Evolutionary conservation across 2,329 filamentous ascomycete species (phyloP), one percentile per base, ranked within the genome.

Genomic region (Hymenotorrendiella dingleyae): DNA sequence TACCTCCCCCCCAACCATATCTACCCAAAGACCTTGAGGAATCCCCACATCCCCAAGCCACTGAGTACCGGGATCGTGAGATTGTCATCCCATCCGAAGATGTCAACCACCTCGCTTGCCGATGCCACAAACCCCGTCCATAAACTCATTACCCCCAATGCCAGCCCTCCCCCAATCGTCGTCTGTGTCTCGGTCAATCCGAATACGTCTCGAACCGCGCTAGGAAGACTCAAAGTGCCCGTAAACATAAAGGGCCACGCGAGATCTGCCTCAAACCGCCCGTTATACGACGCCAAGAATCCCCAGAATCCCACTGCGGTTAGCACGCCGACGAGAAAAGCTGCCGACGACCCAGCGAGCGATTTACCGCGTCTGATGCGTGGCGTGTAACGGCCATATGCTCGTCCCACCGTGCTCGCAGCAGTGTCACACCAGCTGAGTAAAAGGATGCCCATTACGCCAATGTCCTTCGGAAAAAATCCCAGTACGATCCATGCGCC

Each of bases 361-460:
- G 88, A 94, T 76, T 98, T 98, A 30, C 90, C 90, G 49, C 76
- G 76, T 48, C 93, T 80, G 42, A 98, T 76, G 40, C 84, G 78
- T 27, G 86, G 86, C 2, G 93, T 98, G 62, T 96, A 90, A 49
- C 84, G 78, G 30, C 93, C 93, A 67, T 86, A 97, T 11, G 91
- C 71, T 42, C 93, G 79, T 40, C 93, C 93, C 60, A 98, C 90
- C 0, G 93, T 98, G 61, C 85, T 93, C 38, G 93, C 93, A 26
- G 93, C 93, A 1, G 93, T 97, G 64, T 98, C 93, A 66, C 93
- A 98, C 93, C 93, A 98, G 60, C 86, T 94, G 19, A 98, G 78
- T 29, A 98, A 76, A 57, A 98, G 71, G 32, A 97, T 84, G 48
- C 85, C 82, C 71, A 97, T 84, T 36, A 94, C 84, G 6, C 84